phyloP scores from a whole-genome alignment of 1,139 yeast genomes.

The Debaryomycetaceae sp. region DNA sequence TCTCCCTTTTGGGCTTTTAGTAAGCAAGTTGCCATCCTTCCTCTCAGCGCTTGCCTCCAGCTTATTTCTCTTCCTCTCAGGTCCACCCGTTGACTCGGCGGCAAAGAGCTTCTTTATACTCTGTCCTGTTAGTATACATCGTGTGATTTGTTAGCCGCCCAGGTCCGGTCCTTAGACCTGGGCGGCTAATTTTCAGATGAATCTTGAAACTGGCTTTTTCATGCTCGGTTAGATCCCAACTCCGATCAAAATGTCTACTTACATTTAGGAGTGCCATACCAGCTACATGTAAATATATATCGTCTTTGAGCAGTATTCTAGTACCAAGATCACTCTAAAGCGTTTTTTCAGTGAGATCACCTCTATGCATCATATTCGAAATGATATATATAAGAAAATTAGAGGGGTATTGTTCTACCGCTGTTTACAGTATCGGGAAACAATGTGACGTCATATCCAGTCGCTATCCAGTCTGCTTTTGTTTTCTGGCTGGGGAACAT shows the following conservation, averaged over 20 bases:
- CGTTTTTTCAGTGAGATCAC: background rate
- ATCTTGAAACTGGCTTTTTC: too few species aligned
- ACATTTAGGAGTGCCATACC: background rate
- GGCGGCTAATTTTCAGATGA: background rate
- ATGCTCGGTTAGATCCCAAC: too few species aligned
- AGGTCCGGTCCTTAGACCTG: background rate
- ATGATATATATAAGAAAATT: too few species aligned
- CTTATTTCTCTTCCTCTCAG: background rate
- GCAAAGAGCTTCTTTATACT: conserved; percentile 9
- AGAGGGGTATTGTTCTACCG: background rate
- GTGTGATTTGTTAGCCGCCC: too few species aligned
- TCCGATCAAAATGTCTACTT: background rate
- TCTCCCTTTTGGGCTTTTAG: too few species aligned
- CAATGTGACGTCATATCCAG: background rate
- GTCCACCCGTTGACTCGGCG: background rate
- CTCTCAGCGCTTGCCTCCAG: background rate
- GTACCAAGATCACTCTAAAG: background rate
- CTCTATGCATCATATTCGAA: background rate
- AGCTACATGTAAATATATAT: background rate
- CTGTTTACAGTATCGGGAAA: background rate
- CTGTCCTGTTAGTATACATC: conserved; percentile 5
- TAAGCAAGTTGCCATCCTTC: background rate
- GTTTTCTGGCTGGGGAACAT: background rate
- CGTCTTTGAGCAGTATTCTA: background rate
- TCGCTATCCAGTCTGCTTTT: background rate